A percentile compares a stretch with the other conserved stretches of the same genome.
Evolutionary conservation across 78 protist genomes (phyloP).

Genomic region (Mastigamoeba balamuthi): DNA sequence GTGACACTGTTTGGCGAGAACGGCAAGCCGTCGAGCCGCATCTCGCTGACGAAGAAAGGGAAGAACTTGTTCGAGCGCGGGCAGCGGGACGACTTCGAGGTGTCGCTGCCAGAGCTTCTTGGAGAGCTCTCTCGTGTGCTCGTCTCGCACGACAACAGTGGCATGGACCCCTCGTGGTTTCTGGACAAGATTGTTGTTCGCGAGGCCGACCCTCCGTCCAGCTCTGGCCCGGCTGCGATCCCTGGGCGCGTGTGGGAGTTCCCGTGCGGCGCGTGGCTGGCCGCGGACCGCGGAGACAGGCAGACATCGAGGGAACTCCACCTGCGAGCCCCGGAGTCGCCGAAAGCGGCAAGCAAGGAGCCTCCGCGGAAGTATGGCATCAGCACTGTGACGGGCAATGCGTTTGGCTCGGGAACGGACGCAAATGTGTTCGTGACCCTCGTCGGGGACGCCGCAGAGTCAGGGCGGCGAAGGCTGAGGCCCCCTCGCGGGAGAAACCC

Average conservation of each 20-base stretch:
- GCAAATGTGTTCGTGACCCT: background rate
- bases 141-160: background rate
- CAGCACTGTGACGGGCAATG: background rate
- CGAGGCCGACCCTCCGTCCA: no score
- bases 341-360: no score
- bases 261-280: background rate
- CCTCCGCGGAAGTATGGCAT: background rate
- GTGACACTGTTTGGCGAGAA: background rate
- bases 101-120: background rate
- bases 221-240: no score
- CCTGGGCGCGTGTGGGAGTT: background rate
- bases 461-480: background rate
- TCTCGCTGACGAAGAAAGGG: no score
- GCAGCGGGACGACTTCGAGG: background rate
- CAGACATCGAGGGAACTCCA: background rate
- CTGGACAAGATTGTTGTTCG: background rate
- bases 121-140: background rate
- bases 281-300: background rate
- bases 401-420: background rate
- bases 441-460: background rate
- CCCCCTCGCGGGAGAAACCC: no score
- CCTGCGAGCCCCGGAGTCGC: no score
- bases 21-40: background rate
- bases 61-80: background rate
- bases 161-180: background rate